Evolutionary conservation across 139 green algal species (phyloP), one percentile per base, ranked within the genome.

Genomic region (Picochlorum costavermella): DNA sequence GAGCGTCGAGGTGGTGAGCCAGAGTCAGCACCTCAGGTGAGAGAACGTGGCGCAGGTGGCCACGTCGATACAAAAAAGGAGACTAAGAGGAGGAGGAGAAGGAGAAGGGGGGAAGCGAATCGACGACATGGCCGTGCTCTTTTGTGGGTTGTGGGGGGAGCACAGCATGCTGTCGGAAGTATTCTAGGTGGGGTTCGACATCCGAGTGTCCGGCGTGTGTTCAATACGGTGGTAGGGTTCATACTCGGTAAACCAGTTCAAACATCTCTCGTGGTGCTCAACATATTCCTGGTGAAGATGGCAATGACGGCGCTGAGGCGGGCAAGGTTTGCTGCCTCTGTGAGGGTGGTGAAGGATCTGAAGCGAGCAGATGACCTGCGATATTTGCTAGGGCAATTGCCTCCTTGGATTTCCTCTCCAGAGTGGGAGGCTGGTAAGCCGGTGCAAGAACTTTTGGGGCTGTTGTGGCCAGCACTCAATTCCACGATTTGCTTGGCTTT

Each of bases 311-410:
- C 29, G 36, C 55, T 51, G 56, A 50, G 30, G 46, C 55, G 69
- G 2, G 70, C 73, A 3, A 56, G 60, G 1, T 79, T 79, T 59
- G 67, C 69, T 8, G 56, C 69, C 1, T 30, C 57, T 14, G 73
- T 79, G 29, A 33, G 69, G 8, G 26, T 59, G 31, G 37, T 79
- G 23, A 70, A 67, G 33, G 62, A 79, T 11, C 45, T 79, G 51
- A 58, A 72, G 29, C 14, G 13, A 25, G 25, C 50, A 6, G 69
- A 73, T 40, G 60, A 61, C 14, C 2, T 79, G 13, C 16, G 50
- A 23, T 57, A 57, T 26, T 16, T 78, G 44, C 28, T 79, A 26
- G 26, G 60, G 0, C 36, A 49, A 11, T 48, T 79, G 13, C 73
- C 73, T 13, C n/a, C 51, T 6, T 79, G 73, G 73, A 48, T 79